These are phyloP conservation scores for Leucaena leucocephala DNA, from an alignment of 306 rosid genomes.

Conservation along the genomic window DNA sequence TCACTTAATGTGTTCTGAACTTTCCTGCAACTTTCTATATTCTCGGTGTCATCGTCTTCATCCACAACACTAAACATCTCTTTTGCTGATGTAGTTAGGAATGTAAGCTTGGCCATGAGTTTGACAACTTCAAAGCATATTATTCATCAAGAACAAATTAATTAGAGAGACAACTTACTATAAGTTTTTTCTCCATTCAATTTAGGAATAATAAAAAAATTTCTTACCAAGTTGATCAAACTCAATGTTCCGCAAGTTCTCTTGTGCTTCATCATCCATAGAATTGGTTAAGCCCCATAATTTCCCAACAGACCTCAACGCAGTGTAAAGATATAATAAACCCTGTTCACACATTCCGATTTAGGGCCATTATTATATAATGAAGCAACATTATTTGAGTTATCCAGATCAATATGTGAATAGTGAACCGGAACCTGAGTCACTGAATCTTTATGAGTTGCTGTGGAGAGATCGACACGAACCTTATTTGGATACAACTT, in stretches of 20 bases:
- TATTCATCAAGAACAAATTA: background rate
- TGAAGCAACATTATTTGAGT: background rate
- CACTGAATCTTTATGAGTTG: slow-evolving; percentile 24
- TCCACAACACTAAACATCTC: slow-evolving; percentile 38
- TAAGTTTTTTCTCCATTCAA: background rate
- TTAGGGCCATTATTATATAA: background rate
- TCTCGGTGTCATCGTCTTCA: slow-evolving; percentile 34
- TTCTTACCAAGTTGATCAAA: slow-evolving; percentile 41
- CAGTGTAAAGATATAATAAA: slow-evolving; percentile 33
- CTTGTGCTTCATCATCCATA: slow-evolving; percentile 9
- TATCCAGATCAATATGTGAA: background rate
- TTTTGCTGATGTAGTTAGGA: slow-evolving; percentile 36
- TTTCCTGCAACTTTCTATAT: background rate
- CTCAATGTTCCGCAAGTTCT: slow-evolving; percentile 22
- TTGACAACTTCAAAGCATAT: background rate
- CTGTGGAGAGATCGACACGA: slow-evolving; percentile 6
- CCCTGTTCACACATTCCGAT: slow-evolving; percentile 25
- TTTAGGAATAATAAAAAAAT: background rate
- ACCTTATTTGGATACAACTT: slow-evolving; percentile 46
- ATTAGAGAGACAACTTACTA: background rate
- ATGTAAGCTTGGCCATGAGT: slow-evolving; percentile 34
- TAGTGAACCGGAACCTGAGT: slow-evolving; percentile 34
- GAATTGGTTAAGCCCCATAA: slow-evolving; percentile 38
- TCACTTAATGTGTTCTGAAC: no score
- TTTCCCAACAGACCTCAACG: slow-evolving; percentile 34